A percentile compares a stretch with the other conserved stretches of the same genome.
Evolutionary conservation across 306 rosid genomes (phyloP).

Genomic region (Rosa rugosa): DNA sequence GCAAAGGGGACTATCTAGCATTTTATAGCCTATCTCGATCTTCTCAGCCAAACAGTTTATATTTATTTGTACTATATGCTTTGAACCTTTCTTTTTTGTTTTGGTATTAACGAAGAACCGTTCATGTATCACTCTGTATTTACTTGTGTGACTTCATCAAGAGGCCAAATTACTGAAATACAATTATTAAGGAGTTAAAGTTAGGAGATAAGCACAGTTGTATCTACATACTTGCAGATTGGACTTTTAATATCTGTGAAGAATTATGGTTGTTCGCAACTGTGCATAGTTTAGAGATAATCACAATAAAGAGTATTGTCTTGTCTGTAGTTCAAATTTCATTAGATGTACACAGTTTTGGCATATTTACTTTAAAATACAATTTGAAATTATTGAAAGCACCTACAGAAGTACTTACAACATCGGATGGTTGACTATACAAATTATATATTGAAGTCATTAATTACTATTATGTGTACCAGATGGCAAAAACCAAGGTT

Average conservation of each 20-base stretch:
- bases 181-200: not conserved
- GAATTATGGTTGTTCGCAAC: not conserved
- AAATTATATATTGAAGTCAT: slow-evolving; percentile 7
- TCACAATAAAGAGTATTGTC: not conserved
- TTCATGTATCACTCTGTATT: not conserved
- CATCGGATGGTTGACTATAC: not conserved
- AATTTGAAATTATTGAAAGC: not conserved
- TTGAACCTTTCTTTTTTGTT: not conserved
- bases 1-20: not conserved
- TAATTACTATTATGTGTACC: slow-evolving; percentile 37
- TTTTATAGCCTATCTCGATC: not conserved
- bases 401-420: not conserved
- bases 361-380: not conserved
- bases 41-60: not conserved
- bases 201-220: not conserved
- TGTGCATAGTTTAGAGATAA: not conserved
- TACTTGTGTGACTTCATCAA: not conserved
- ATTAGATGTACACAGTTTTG: not conserved
- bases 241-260: not conserved
- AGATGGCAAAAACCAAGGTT: slow-evolving; percentile 93
- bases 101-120: not conserved
- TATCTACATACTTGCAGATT: not conserved
- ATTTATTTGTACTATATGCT: not conserved
- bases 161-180: not conserved
- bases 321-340: not conserved